Percentiles rank a stretch among this genome's conserved stretches.
Evolutionary conservation across 768 basidiomycete genomes (phyloP).

Genomic region (Amanita phalloides): DNA sequence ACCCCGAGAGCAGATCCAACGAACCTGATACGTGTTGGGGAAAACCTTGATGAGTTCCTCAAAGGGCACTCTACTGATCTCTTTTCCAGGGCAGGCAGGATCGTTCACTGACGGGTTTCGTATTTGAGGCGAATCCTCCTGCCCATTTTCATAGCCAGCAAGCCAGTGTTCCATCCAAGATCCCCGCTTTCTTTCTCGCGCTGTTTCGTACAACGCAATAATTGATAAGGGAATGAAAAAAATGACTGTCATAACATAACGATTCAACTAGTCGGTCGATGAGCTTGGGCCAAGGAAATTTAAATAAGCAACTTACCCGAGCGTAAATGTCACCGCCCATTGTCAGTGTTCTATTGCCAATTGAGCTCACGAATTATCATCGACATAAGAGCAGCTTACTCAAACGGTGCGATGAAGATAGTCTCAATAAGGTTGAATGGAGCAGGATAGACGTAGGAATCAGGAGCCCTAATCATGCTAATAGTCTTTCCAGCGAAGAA

Average conservation of each 20-base stretch:
- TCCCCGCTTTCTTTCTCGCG: slow-evolving; percentile 33
- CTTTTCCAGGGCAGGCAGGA: slow-evolving; percentile 39
- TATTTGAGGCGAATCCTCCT: slow-evolving; percentile 38
- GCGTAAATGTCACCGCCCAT: slow-evolving; percentile 48
- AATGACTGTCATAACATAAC: slow-evolving; percentile 62
- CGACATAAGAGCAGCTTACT: slow-evolving; percentile 38
- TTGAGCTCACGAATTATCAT: background rate
- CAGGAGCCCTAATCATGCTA: slow-evolving; percentile 77
- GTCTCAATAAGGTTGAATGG: slow-evolving; percentile 88
- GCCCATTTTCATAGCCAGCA: slow-evolving; percentile 42
- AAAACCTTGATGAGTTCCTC: slow-evolving; percentile 58
- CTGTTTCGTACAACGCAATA: slow-evolving; percentile 72
- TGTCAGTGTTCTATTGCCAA: slow-evolving; percentile 32
- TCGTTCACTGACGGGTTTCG: slow-evolving; percentile 55
- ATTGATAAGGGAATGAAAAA: slow-evolving; percentile 71
- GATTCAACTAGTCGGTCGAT: slow-evolving; percentile 46
- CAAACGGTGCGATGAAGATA: slow-evolving; percentile 72
- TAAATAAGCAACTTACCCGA: slow-evolving; percentile 22
- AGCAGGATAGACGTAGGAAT: slow-evolving; percentile 80
- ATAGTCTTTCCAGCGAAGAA: slow-evolving; percentile 87
- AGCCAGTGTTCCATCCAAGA: slow-evolving; percentile 67
- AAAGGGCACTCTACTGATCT: slow-evolving; percentile 65
- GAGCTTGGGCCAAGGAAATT: background rate
- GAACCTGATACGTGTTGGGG: slow-evolving; percentile 62
- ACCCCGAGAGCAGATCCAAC: slow-evolving; percentile 12